These are phyloP conservation scores for Pythium biforme DNA, from an alignment of 352 stramenopile genomes.

Conservation along the genomic window DNA sequence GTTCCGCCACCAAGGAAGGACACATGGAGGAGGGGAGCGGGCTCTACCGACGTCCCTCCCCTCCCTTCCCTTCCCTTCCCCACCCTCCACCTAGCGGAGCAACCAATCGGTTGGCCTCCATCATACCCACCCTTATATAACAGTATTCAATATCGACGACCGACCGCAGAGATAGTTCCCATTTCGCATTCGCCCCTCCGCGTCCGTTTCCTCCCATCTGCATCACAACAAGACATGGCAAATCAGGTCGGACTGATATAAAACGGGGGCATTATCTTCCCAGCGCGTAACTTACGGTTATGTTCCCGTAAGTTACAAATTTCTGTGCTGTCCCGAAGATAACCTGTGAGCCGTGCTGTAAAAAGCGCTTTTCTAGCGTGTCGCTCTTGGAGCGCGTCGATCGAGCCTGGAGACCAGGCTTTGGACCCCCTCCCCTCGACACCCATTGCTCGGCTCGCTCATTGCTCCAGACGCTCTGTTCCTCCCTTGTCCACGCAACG, in stretches of 20 bases:
- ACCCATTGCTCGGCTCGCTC: not conserved
- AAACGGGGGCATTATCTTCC: no score
- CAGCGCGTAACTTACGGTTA: no score
- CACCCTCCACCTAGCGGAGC: not conserved
- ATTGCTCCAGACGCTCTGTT: not conserved
- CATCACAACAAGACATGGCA: no score
- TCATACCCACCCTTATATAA: slow-evolving; percentile 16
- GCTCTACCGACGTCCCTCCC: no score
- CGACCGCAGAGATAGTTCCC: not conserved
- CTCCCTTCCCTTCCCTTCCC: not conserved
- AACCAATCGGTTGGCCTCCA: no score
- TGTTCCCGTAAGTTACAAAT: no score
- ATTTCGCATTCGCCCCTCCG: not conserved
- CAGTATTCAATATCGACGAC: slow-evolving; percentile 15
- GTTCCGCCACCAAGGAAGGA: not conserved
- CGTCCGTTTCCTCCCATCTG: not conserved
- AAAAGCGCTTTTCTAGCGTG: slow-evolving; percentile 11
- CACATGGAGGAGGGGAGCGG: not conserved
- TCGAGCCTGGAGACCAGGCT: no score
- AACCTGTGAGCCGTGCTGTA: no score
- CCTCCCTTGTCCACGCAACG: not conserved
- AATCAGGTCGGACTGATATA: no score
- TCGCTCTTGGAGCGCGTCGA: slow-evolving; percentile 2
- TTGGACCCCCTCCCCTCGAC: not conserved
- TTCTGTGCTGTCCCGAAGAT: no score